These are phyloP conservation scores for Lentinus tigrinus DNA, from an alignment of 768 basidiomycete species.

Conservation along the genomic window DNA sequence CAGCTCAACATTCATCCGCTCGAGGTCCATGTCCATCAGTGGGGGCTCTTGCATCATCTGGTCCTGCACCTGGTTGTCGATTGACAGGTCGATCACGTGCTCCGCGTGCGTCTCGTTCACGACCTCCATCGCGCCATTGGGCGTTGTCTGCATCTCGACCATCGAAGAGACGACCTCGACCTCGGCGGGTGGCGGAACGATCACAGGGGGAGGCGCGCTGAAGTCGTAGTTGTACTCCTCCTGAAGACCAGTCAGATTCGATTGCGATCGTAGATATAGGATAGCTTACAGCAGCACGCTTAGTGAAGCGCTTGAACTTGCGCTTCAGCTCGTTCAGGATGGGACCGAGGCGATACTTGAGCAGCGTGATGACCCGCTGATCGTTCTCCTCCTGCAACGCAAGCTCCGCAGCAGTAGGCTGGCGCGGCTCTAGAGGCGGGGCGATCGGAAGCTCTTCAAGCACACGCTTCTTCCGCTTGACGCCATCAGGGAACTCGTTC, in stretches of 20 bases:
- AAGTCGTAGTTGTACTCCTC: constrained; percentile 70
- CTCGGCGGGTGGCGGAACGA: constrained; percentile 13
- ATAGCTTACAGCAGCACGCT: constrained; percentile 65
- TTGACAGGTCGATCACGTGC: constrained; percentile 16
- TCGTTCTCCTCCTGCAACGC: constrained; percentile 83
- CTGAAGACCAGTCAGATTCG: constrained; percentile 35
- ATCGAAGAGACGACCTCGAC: constrained; percentile 38
- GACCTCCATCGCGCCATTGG: constrained; percentile 46
- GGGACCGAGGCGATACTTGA: constrained; percentile 90
- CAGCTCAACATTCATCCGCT: constrained; percentile 83
- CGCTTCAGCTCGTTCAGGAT: constrained; percentile 87
- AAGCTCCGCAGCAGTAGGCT: constrained; percentile 79
- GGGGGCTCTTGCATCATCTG: constrained; percentile 43
- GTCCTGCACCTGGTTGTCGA: constrained; percentile 37
- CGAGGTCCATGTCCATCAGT: constrained; percentile 87
- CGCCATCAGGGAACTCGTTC: constrained; percentile 84
- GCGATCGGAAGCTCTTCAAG: constrained; percentile 87
- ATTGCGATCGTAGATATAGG: neutral
- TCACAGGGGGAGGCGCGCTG: constrained; percentile 22
- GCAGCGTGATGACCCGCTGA: constrained; percentile 67
- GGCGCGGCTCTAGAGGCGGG: constrained; percentile 83
- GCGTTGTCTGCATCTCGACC: constrained; percentile 35
- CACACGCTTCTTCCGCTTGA: constrained; percentile 78
- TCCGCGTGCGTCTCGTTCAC: constrained; percentile 33
- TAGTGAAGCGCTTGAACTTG: constrained; percentile 89